phyloP scores from a whole-genome alignment of 768 basidiomycete genomes.

The Chalciporus sphaerocephalus region DNA sequence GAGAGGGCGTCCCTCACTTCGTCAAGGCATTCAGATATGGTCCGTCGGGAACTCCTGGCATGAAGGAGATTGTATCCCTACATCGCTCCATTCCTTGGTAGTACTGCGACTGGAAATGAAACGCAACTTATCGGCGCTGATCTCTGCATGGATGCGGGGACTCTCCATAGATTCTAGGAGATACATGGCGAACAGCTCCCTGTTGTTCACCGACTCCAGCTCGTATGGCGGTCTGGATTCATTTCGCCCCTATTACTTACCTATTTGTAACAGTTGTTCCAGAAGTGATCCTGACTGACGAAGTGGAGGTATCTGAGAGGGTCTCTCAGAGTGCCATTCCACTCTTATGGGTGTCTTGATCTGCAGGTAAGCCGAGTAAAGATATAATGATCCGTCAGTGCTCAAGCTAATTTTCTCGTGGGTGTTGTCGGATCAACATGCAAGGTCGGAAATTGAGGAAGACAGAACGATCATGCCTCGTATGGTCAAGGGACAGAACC shows the following conservation, averaged over 20 bases:
- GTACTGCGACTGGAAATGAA: not conserved
- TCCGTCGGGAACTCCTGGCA: not conserved
- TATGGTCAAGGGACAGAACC: too few relatives aligned
- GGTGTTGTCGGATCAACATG: not conserved
- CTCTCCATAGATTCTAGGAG: constrained; percentile 15
- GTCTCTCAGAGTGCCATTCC: too few relatives aligned
- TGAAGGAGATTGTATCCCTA: not conserved
- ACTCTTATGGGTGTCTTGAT: too few relatives aligned
- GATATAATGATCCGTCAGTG: too few relatives aligned
- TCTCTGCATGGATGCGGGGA: constrained; percentile 26
- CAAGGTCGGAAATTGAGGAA: not conserved
- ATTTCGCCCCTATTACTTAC: constrained; percentile 22
- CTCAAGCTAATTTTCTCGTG: too few relatives aligned
- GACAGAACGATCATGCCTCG: constrained; percentile 4
- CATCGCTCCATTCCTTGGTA: not conserved
- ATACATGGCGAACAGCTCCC: not conserved
- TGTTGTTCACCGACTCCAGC: not conserved
- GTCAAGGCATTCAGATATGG: too few relatives aligned
- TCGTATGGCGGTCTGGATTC: constrained; percentile 12
- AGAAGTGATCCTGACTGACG: too few relatives aligned
- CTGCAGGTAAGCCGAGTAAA: too few relatives aligned
- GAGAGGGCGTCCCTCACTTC: not conserved
- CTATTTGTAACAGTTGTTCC: constrained; percentile 4
- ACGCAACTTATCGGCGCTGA: constrained; percentile 10
- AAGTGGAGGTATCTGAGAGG: too few relatives aligned